Evolutionary conservation across 2,329 filamentous ascomycete species (phyloP).

Genomic region (Phyllosticta citribraziliensis): DNA sequence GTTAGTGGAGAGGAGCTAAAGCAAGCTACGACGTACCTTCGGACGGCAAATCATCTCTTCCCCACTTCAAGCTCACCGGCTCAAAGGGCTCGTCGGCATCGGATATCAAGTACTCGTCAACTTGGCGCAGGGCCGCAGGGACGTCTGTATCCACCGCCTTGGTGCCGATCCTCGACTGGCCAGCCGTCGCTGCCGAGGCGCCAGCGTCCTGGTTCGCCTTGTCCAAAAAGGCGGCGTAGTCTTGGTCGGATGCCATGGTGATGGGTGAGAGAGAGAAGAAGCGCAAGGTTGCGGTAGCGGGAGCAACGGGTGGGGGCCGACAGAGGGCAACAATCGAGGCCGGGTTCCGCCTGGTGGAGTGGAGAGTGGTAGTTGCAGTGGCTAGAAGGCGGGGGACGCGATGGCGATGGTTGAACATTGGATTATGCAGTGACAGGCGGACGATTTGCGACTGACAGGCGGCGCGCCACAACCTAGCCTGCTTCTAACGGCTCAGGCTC

Average conservation of each 20-base stretch:
- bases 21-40: conserved; percentile 18
- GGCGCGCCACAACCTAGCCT: background rate
- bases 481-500: no score
- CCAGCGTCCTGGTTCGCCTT: conserved; percentile 67
- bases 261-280: background rate
- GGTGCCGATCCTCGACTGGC: conserved; percentile 20
- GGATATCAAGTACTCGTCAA: conserved; percentile 59
- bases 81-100: conserved; percentile 83
- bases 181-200: conserved; percentile 19
- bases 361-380: background rate
- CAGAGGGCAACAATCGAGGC: background rate
- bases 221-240: conserved; percentile 75
- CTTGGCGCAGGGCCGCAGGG: conserved; percentile 36
- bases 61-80: conserved; percentile 58
- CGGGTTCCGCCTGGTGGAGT: background rate
- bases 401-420: background rate
- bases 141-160: conserved; percentile 43
- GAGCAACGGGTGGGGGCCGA: background rate
- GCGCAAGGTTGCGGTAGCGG: background rate
- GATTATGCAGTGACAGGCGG: background rate
- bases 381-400: background rate
- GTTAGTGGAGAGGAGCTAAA: background rate
- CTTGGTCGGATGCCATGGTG: conserved; percentile 65
- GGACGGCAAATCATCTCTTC: conserved; percentile 46
- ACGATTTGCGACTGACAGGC: background rate